phyloP scores from a whole-genome alignment of 176 grass and related monocot genomes.

The Juncus effusus region DNA sequence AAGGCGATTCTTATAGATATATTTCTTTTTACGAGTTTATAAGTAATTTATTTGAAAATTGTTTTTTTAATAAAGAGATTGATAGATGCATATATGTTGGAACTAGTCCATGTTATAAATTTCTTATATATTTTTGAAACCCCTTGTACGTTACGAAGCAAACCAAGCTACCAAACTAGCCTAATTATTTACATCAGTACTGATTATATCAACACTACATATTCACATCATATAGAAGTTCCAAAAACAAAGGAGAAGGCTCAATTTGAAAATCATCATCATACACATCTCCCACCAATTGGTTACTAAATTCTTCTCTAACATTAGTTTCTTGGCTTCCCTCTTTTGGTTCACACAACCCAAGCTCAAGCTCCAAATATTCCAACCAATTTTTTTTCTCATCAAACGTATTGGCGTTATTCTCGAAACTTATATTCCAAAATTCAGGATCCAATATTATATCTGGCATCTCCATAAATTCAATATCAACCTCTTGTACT shows the following conservation, averaged over 20 bases:
- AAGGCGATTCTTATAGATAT: too few relatives aligned
- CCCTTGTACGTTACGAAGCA: too few relatives aligned
- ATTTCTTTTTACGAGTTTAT: too few relatives aligned
- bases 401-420: constrained; percentile 9
- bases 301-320: background rate
- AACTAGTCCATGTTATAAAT: too few relatives aligned
- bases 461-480: constrained; percentile 47
- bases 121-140: too few relatives aligned
- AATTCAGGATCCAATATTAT: constrained; percentile 49
- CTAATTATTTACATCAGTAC: too few relatives aligned
- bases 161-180: too few relatives aligned
- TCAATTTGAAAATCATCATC: constrained; percentile 25
- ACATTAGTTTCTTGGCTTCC: constrained; percentile 23
- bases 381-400: constrained; percentile 50
- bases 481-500: background rate
- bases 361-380: constrained; percentile 67
- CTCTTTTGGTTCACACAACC: constrained; percentile 37
- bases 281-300: background rate
- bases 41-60: too few relatives aligned
- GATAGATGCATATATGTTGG: too few relatives aligned
- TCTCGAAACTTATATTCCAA: constrained; percentile 47
- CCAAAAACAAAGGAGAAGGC: constrained; percentile 15
- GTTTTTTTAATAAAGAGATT: too few relatives aligned
- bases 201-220: background rate
- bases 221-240: constrained; percentile 29